A percentile compares a stretch with the other conserved stretches of the same genome.
phyloP scores from a whole-genome alignment of 306 rosid genomes.

The Gleditsia sinensis region DNA sequence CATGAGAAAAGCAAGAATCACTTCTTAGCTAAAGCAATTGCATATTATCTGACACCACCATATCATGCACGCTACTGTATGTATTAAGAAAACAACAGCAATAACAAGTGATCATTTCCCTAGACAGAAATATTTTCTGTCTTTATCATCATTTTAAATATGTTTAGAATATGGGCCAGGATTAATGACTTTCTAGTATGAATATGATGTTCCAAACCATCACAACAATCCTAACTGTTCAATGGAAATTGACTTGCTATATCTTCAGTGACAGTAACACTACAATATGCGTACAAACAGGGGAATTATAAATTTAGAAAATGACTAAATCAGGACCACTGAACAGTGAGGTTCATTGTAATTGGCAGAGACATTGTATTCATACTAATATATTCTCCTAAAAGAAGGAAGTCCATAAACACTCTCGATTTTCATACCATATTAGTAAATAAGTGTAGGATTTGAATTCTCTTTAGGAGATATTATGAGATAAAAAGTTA shows the following conservation, averaged over 20 bases:
- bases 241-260: conserved; percentile 1
- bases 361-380: not conserved
- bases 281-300: conserved; percentile 6
- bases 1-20: not conserved
- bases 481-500: not conserved
- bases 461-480: not conserved
- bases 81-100: conserved; percentile 14
- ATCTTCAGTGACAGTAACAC: not conserved
- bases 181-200: not conserved
- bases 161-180: conserved; percentile 2
- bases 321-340: not conserved
- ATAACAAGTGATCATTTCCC: conserved; percentile 17
- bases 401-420: not conserved
- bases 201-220: not conserved
- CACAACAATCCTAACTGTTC: conserved; percentile 1
- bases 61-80: conserved; percentile 1
- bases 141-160: conserved; percentile 1
- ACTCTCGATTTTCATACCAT: not conserved
- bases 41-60: conserved; percentile 24
- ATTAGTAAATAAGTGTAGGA: not conserved
- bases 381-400: conserved; percentile 14
- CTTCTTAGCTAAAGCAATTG: conserved; percentile 16
- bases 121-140: conserved; percentile 13
- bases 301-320: conserved; percentile 7
- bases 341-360: not conserved